Evolutionary conservation across 192 early-diverging fungal species (phyloP).

Genomic region (Funneliformis geosporum): DNA sequence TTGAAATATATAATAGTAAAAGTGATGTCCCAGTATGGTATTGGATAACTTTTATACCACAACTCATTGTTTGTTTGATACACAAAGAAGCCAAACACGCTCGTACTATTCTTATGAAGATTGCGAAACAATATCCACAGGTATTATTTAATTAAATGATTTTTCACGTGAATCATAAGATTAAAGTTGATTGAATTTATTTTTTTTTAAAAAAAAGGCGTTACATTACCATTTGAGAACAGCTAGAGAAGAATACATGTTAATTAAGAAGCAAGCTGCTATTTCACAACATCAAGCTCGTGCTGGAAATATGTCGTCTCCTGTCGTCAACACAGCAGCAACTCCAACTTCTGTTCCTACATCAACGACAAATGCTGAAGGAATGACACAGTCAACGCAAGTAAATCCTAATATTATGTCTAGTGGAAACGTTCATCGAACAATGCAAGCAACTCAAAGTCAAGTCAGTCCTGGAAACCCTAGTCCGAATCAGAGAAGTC

Average conservation of each 20-base stretch:
- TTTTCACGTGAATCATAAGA: neutral
- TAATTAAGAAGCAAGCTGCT: conserved; percentile 57
- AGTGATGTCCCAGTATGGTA: conserved; percentile 92
- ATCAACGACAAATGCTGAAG: conserved; percentile 11
- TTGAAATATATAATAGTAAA: conserved; percentile 76
- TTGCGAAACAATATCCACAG: conserved; percentile 93
- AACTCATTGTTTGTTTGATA: conserved; percentile 79
- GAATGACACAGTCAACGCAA: conserved; percentile 16
- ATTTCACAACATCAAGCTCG: conserved; percentile 20
- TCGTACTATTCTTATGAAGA: conserved; percentile 81
- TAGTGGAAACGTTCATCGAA: conserved; percentile 33
- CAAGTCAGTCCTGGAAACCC: conserved; percentile 5
- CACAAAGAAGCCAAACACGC: conserved; percentile 83
- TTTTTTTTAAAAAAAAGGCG: conserved; percentile 55
- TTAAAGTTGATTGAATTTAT: conserved; percentile 11
- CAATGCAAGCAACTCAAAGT: conserved; percentile 25
- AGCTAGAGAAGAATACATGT: conserved; percentile 81
- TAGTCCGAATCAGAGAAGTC: conserved; percentile 1
- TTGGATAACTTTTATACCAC: conserved; percentile 99
- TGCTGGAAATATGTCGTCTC: neutral
- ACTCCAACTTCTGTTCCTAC: conserved; percentile 37
- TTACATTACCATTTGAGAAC: conserved; percentile 94
- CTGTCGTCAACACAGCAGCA: conserved; percentile 35
- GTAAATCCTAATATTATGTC: neutral
- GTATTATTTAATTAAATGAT: conserved; percentile 40